These are phyloP conservation scores for Eucalyptus curtisii DNA, from an alignment of 345 rosid genomes.

Conservation along the genomic window DNA sequence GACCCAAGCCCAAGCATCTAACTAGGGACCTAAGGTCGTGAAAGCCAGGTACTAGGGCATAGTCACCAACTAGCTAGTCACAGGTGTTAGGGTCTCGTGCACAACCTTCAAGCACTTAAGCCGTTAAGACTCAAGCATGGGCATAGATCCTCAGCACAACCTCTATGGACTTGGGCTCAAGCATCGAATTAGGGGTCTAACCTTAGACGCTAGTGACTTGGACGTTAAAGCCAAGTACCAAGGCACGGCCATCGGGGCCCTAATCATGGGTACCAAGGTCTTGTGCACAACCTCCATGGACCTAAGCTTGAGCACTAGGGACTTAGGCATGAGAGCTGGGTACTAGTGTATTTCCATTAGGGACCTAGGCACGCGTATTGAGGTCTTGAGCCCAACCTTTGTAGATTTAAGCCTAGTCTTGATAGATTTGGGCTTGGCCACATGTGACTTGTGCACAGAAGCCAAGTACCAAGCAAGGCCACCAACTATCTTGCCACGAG, in stretches of 20 bases:
- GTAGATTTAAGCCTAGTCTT: neutral
- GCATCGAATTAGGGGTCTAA: neutral
- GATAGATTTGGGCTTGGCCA: neutral
- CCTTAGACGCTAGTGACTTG: neutral
- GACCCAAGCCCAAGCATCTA: neutral
- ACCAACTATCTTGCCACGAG: neutral
- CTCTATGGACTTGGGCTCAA: neutral
- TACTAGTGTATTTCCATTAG: neutral
- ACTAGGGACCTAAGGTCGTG: neutral
- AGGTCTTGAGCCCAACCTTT: neutral
- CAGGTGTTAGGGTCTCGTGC: neutral
- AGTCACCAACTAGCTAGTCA: neutral
- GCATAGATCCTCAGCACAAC: neutral
- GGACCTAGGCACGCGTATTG: neutral
- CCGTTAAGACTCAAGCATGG: neutral
- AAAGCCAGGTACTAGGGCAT: neutral
- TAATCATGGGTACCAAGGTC: neutral
- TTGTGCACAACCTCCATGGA: neutral
- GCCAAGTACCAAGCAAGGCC: neutral
- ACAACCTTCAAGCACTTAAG: neutral
- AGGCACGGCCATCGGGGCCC: accelerated
- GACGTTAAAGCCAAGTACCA: neutral
- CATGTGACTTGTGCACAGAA: neutral
- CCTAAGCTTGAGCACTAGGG: neutral
- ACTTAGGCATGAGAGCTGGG: neutral